These are phyloP conservation scores for Penicillium sp. DNA, from an alignment of 2,329 filamentous ascomycete genomes.

Conservation along the genomic window DNA sequence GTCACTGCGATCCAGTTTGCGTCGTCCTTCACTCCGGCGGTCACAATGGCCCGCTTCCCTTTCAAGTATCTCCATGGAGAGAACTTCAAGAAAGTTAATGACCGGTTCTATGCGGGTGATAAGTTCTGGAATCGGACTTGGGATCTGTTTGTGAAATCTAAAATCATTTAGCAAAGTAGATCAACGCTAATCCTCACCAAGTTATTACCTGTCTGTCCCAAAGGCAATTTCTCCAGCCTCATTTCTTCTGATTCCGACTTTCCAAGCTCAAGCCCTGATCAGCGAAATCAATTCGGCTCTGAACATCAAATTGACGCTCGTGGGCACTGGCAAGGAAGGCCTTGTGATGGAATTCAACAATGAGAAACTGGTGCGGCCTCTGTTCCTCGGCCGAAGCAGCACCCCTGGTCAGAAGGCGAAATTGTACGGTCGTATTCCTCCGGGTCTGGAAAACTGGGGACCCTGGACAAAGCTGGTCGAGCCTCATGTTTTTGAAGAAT, in stretches of 20 bases:
- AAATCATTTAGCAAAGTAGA: background rate
- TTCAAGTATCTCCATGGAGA: conserved; percentile 42
- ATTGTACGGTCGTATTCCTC: conserved; percentile 37
- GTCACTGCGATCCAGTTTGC: background rate
- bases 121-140: conserved; percentile 59
- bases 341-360: conserved; percentile 63
- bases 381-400: conserved; percentile 61
- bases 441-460: conserved; percentile 9
- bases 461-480: background rate
- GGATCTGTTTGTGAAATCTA: conserved; percentile 65
- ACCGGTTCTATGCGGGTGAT: conserved; percentile 41
- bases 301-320: conserved; percentile 57
- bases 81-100: conserved; percentile 33
- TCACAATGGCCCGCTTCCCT: conserved; percentile 42
- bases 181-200: conserved; percentile 31
- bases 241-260: conserved; percentile 65
- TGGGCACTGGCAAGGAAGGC: conserved; percentile 51
- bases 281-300: conserved; percentile 59
- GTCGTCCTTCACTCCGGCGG: conserved; percentile 40
- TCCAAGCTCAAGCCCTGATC: conserved; percentile 65
- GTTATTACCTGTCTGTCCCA: conserved; percentile 66
- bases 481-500: conserved; percentile 6
- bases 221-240: conserved; percentile 49
- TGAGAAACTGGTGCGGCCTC: conserved; percentile 61
- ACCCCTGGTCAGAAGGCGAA: conserved; percentile 45